phyloP scores from a whole-genome alignment of 768 basidiomycete species.

The Lactifluus pinguis region DNA sequence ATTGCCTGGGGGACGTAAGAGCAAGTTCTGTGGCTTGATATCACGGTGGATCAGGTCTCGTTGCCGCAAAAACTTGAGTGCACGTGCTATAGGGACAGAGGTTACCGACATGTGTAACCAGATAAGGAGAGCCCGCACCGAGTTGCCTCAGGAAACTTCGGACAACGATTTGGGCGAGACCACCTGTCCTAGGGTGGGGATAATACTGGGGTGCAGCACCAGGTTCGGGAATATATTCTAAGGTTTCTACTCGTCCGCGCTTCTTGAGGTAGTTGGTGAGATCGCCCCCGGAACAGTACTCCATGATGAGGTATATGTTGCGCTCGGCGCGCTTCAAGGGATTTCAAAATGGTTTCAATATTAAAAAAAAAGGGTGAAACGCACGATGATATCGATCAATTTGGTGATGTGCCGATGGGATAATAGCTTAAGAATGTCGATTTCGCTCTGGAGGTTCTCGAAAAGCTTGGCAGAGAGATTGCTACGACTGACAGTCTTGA shows the following conservation, averaged over 20 bases:
- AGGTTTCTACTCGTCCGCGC: slow-evolving; percentile 83
- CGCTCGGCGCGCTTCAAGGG: slow-evolving; percentile 48
- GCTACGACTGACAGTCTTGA: slow-evolving; percentile 88
- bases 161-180: slow-evolving; percentile 83
- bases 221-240: slow-evolving; percentile 69
- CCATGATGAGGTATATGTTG: slow-evolving; percentile 93
- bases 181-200: slow-evolving; percentile 85
- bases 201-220: slow-evolving; percentile 74
- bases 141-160: slow-evolving; percentile 89
- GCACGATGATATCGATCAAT: slow-evolving; percentile 85
- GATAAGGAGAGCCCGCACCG: slow-evolving; percentile 36
- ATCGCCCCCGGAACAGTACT: slow-evolving; percentile 93
- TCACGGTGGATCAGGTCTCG: slow-evolving; percentile 92
- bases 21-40: slow-evolving; percentile 97
- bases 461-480: slow-evolving; percentile 87
- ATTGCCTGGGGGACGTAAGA: slow-evolving; percentile 73
- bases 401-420: slow-evolving; percentile 91
- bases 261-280: slow-evolving; percentile 96
- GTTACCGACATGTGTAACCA: neutral
- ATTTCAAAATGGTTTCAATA: neutral
- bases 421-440: slow-evolving; percentile 89
- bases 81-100: slow-evolving; percentile 53
- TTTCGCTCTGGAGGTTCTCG: slow-evolving; percentile 97
- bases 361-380: slow-evolving; percentile 18
- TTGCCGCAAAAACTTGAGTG: slow-evolving; percentile 84